A percentile compares a stretch with the other conserved stretches of the same genome.
Evolutionary conservation across 108 stramenopile species (phyloP).

Genomic region (Ochromonas danica): DNA sequence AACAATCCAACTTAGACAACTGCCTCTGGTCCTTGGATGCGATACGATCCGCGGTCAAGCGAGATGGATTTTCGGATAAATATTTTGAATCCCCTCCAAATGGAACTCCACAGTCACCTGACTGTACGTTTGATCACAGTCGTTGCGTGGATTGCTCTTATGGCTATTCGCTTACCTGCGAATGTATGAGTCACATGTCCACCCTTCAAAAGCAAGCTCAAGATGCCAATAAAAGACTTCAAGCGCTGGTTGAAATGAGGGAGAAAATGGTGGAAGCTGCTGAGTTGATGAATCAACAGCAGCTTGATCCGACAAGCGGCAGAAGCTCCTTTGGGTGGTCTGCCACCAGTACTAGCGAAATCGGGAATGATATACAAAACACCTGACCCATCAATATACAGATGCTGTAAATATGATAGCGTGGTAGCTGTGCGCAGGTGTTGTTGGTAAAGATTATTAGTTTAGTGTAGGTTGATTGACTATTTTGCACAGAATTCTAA

Average conservation of each 20-base stretch:
- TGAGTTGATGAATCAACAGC: too few relatives aligned
- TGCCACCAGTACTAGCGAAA: too few relatives aligned
- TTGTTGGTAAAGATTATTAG: too few relatives aligned
- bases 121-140: not conserved
- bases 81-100: too few relatives aligned
- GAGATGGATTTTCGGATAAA: not conserved
- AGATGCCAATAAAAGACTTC: constrained; percentile 1
- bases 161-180: not conserved
- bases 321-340: too few relatives aligned
- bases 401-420: too few relatives aligned
- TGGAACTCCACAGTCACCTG: not conserved
- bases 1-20: constrained; percentile 1
- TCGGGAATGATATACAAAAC: too few relatives aligned
- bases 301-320: too few relatives aligned
- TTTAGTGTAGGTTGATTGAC: too few relatives aligned
- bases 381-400: too few relatives aligned
- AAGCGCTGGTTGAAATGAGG: constrained; percentile 21
- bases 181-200: not conserved
- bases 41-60: not conserved
- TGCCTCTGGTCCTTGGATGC: constrained; percentile 6
- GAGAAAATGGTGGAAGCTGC: not conserved
- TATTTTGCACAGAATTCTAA: too few relatives aligned
- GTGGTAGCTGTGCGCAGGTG: too few relatives aligned
- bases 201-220: constrained; percentile 11
- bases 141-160: constrained; percentile 12